Evolutionary conservation across 306 rosid genomes (phyloP).

Genomic region (Astragalus glycyphyllos): DNA sequence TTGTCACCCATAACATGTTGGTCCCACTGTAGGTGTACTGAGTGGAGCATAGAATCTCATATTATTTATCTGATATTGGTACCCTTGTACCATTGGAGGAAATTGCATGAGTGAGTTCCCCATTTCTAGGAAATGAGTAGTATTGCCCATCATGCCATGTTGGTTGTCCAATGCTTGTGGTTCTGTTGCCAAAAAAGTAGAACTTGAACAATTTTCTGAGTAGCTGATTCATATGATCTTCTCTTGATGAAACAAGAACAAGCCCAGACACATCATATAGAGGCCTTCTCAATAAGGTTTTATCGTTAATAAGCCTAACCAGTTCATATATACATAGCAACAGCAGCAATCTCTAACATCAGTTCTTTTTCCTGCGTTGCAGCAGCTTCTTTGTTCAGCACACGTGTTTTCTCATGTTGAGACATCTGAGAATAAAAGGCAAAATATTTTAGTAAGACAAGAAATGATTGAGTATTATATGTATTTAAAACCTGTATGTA

Average conservation of each 20-base stretch:
- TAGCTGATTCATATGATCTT: too few species aligned
- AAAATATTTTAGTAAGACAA: too few species aligned
- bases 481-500: too few species aligned
- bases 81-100: too few species aligned
- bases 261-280: constrained; percentile 26
- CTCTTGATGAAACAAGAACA: constrained; percentile 46
- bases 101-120: neutral
- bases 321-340: constrained; percentile 57
- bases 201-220: neutral
- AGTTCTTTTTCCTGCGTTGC: constrained; percentile 39
- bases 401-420: too few species aligned
- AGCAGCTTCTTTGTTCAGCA: too few species aligned
- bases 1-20: neutral
- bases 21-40: neutral
- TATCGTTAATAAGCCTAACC: constrained; percentile 41
- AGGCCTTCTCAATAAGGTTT: constrained; percentile 61
- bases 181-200: neutral
- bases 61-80: too few species aligned
- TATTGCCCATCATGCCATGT: neutral
- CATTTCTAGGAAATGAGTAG: neutral
- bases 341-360: constrained; percentile 49
- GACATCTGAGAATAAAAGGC: too few species aligned
- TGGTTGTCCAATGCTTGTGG: neutral
- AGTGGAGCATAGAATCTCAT: too few species aligned
- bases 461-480: too few species aligned